Conservation (phyloP, 345 rosid species). For the Eucalyptus curtisii region DNA sequence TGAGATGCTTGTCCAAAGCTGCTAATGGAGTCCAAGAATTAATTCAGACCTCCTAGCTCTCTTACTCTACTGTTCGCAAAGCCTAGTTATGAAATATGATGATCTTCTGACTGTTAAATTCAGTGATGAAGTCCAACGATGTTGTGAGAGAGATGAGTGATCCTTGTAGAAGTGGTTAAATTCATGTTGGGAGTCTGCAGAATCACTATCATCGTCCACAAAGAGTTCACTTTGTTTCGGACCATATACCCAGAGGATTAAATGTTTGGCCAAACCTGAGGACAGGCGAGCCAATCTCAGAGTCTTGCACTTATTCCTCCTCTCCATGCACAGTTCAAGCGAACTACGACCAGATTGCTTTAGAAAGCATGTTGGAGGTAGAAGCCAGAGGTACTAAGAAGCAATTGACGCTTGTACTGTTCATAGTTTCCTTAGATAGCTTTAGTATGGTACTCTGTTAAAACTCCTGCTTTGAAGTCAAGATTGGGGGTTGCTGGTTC, state of each 20-base stretch:
- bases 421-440: not conserved
- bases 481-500: not conserved
- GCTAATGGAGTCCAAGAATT: not conserved
- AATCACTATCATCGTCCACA: not conserved
- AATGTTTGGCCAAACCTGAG: not conserved
- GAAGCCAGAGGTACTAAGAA: not conserved
- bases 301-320: not conserved
- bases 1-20: not conserved
- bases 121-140: not conserved
- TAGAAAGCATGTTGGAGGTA: not conserved
- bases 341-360: not conserved
- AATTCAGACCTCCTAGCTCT: not conserved
- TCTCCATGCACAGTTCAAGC: not conserved
- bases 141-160: not conserved
- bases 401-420: not conserved
- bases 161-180: not conserved
- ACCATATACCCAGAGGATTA: not conserved
- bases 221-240: not conserved
- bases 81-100: not conserved
- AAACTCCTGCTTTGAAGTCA: not conserved
- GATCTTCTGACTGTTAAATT: not conserved
- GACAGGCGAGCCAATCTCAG: not conserved
- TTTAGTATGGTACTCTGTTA: not conserved
- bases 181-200: not conserved
- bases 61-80: not conserved